These are phyloP conservation scores for Nannizzia gypsea DNA, from an alignment of 2,329 filamentous ascomycete genomes.

Conservation along the genomic window DNA sequence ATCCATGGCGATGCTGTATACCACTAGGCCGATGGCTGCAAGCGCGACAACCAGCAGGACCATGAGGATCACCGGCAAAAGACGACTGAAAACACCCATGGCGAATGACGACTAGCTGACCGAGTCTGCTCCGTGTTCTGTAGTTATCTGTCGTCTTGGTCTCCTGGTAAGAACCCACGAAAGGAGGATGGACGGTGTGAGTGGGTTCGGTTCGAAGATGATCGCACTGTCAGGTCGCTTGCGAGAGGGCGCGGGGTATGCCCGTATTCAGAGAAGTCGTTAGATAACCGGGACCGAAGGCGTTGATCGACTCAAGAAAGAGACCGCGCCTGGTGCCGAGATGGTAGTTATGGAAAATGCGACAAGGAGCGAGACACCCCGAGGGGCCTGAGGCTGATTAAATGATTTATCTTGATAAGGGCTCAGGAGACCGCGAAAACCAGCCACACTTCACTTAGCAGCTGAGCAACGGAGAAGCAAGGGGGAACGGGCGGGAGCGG, in stretches of 20 bases:
- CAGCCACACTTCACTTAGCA: background rate
- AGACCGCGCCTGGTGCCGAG: background rate
- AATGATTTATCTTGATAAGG: background rate
- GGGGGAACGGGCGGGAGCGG: too few relatives aligned
- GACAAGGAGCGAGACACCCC: background rate
- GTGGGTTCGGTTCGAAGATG: background rate
- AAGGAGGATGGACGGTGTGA: background rate
- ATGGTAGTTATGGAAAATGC: background rate
- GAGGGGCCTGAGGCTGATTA: background rate
- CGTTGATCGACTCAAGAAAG: background rate
- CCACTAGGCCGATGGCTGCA: constrained; percentile 44
- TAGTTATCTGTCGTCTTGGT: background rate
- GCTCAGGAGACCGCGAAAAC: background rate
- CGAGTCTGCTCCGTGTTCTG: background rate
- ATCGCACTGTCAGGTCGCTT: background rate
- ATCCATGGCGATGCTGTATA: constrained; percentile 48
- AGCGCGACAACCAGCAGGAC: constrained; percentile 41
- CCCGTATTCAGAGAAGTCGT: background rate
- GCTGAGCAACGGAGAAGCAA: background rate
- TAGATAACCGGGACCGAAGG: background rate
- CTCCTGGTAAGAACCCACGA: background rate
- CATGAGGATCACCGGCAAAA: constrained; percentile 47
- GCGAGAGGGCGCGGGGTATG: background rate
- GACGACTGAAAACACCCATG: constrained; percentile 12
- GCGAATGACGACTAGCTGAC: background rate